Base-by-base conservation (phyloP, 192 early-diverging fungal genomes). In the Gigaspora rosea region DNA sequence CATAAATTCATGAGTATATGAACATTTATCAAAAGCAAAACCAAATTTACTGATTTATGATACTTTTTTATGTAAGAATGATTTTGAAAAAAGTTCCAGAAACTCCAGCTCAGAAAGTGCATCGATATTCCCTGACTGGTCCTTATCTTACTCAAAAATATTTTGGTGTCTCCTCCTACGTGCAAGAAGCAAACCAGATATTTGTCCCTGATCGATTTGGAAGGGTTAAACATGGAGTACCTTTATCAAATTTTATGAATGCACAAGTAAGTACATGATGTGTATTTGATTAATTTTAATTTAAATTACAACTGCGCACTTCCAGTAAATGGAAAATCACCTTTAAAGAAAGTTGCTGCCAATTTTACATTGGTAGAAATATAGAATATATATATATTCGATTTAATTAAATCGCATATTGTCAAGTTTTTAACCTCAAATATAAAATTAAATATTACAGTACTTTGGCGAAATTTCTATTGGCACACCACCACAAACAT, bases 211-310 rank as follows among this genome's bases (percentile, higher is more conserved):
- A 89, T 80, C 79, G 82, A 47, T 82, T 87, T 49, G 89, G 90
- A 77, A 83, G 80, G 4, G 85, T 86, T 20, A 69, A 86, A 10
- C 90, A 90, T 54, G 92, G 92, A 36, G 88, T 95, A 52, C 95
- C 95, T 35, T 86, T 95, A 22, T 92, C 93, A 50, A 94, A 97
- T 88, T 96, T 90, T 81, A 92, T 94, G 95, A 97, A 99, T 75
- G 97, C 96, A 4, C 93, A 94, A 82, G 88, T 88, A 79, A 80
- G 20, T 3, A 18, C 2, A 32, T 41, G 41, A 76, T 22, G 47
- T 20, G n/a, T 46, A 50, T 65, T 51, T 54, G 15, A 13, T 52
- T 7, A 13, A 13, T 52, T 7, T n/a, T 56, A 18, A 15, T 56
- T 56, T 56, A 11, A 56, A 6, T 41, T 41, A 41, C 41, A 41